A percentile compares a stretch with the other conserved stretches of the same genome.
phyloP scores from a whole-genome alignment of 2,329 filamentous ascomycete species.

The Beauveria varroae region DNA sequence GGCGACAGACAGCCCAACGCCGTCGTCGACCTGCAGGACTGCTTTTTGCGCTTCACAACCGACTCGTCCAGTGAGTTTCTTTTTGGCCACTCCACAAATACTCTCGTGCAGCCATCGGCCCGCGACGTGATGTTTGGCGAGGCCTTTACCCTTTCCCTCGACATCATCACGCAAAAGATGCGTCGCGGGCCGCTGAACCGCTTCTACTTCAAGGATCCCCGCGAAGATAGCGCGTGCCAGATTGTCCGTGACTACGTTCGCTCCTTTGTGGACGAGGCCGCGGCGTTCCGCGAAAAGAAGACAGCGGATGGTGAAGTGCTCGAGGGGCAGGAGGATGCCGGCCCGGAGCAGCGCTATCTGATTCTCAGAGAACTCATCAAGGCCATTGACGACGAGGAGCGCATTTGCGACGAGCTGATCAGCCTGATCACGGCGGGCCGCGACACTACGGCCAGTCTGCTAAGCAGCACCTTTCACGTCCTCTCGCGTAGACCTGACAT shows the following conservation, averaged over 20 bases:
- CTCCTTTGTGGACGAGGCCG: not conserved
- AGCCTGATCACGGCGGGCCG: constrained; percentile 17
- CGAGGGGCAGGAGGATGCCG: not conserved
- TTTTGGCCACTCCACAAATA: constrained; percentile 27
- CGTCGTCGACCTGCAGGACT: constrained; percentile 35
- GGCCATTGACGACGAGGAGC: constrained; percentile 11
- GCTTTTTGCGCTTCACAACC: constrained; percentile 41
- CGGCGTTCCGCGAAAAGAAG: not conserved
- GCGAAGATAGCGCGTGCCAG: not conserved
- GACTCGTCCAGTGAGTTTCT: constrained; percentile 48
- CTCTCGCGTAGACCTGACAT: constrained; percentile 12
- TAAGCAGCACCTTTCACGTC: constrained; percentile 17
- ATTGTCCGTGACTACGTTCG: not conserved
- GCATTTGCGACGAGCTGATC: constrained; percentile 14
- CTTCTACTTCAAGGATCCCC: not conserved
- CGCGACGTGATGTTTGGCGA: not conserved
- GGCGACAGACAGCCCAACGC: not conserved
- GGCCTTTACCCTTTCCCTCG: not conserved
- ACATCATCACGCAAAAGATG: not conserved
- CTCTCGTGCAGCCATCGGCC: constrained; percentile 14
- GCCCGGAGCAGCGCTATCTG: constrained; percentile 3
- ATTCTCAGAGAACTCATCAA: constrained; percentile 15
- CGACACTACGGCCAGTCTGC: constrained; percentile 18
- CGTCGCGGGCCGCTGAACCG: not conserved
- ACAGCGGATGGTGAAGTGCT: not conserved